Base-by-base conservation (phyloP, 2,329 filamentous ascomycete genomes). In the Simplicillium aogashimaense region DNA sequence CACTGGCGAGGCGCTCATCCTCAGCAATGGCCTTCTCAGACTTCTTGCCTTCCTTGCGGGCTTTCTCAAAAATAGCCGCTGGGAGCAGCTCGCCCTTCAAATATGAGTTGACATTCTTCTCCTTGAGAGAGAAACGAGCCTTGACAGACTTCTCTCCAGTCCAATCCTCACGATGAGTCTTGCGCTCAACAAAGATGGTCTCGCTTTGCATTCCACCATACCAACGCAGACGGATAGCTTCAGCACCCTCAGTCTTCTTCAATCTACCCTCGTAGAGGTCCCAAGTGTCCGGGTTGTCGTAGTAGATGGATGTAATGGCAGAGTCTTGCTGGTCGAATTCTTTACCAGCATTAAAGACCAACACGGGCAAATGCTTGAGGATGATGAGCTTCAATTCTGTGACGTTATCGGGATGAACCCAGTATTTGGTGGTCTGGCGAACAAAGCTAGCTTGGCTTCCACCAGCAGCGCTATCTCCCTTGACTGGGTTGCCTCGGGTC, bases 121-220 rank as follows among this genome's bases (percentile, higher is more conserved):
- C 92, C 68, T 98, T 97, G 48, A 92, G 72, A 8, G 85, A 75
- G 56, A 98, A 98, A 34, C 92, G 84, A 34, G 92, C 90, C 68
- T 98, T 98, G 65, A 98, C 92, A 2, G 90, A 97, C 66, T 97
- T 95, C 61, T 98, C 92, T 43, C 92, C 92, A 0, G 92, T 98
- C 92, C 92, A 98, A 60, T 98, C 92, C 62, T 98, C 92, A 31
- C 92, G 83, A 67, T 98, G 92, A 1, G 92, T 98, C 66, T 98
- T 98, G 46, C 92, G 79, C 69, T 98, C 92, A 17, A 98, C 83
- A 55, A 97, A 98, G 42, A 97, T 94, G 40, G 86, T 92, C 56
- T 97, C 89, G 39, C 72, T 87, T 53, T 92, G 80, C 90, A 98
- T 95, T 33, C 86, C 88, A 44, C 92, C 92, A 56, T 98, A 98